A percentile compares a stretch with the other conserved stretches of the same genome.
Conservation (phyloP, 441 rosid species). For the Raphanus hybrid region DNA sequence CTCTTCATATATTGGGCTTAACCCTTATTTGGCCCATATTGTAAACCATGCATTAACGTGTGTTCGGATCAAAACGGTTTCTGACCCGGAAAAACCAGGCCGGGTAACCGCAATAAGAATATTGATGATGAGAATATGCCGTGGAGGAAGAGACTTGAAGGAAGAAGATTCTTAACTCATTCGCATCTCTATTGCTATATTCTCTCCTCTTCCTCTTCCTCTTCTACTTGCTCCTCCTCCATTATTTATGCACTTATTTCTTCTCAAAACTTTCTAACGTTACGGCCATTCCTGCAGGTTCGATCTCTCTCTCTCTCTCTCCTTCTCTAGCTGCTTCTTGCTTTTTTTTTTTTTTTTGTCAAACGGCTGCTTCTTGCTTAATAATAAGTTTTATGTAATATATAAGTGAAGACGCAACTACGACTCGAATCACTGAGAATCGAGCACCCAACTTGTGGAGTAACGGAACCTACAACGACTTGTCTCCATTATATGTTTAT, state of each 20-base stretch:
- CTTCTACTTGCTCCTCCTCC: neutral
- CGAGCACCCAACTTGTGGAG: neutral
- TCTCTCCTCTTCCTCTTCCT: conserved; percentile 18
- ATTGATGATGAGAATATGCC: conserved; percentile 39
- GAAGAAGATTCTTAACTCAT: conserved; percentile 42
- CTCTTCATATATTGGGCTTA: neutral
- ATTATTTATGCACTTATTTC: conserved; percentile 29
- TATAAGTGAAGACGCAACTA: neutral
- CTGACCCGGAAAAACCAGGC: conserved; percentile 3
- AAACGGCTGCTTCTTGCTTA: neutral
- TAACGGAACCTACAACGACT: neutral
- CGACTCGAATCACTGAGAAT: neutral
- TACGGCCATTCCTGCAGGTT: conserved; percentile 36
- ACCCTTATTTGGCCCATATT: conserved; percentile 1
- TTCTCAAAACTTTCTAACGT: neutral
- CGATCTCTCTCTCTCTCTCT: conserved; percentile 7
- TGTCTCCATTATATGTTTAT: neutral
- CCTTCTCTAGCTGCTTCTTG: neutral
- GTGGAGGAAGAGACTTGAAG: conserved; percentile 21
- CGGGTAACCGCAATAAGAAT: conserved; percentile 13
- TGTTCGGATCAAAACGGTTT: conserved; percentile 5
- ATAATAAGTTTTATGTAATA: neutral
- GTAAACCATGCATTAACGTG: neutral
- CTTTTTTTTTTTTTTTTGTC: neutral
- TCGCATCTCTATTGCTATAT: conserved; percentile 43